Base-by-base conservation (phyloP, 1,284 basidiomycete genomes). In the Sporisorium graminicola region DNA sequence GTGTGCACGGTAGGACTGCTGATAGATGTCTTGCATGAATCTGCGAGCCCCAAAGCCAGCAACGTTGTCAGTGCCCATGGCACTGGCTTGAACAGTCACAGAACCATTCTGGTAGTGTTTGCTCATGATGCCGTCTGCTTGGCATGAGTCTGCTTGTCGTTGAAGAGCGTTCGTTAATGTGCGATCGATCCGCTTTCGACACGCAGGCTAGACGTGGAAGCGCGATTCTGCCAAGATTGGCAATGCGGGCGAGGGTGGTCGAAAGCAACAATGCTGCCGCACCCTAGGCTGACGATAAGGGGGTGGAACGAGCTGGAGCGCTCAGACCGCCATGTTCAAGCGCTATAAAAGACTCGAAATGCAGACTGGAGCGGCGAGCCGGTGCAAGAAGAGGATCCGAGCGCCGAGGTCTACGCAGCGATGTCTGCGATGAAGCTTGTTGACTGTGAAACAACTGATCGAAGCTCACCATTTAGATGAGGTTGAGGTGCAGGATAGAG, bases 31-130 rank as follows among this genome's bases (percentile, higher is more conserved):
- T 49, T 66, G 63, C 58, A 62, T 63, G 65, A 77, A 77, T 16
- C 67, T 63, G 10, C 65, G 59, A 29, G 65, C 65, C 2, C 75
- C 75, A n/a, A 77, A 74, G 20, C 75, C 75, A 18, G 75, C 75
- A n/a, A 74, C 35, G 50, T 77, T 77, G 35, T 52, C 71, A 14
- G 60, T 49, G 2, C 51, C 57, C 16, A n/a, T 13, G 16, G 35
- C 14, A 16, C 16, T 27, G 50, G 31, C 35, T 6, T 50, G 26
- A 22, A 56, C 46, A 3, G 53, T 33, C 18, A 53, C 51, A 20
- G 69, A 49, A 14, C 58, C 16, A 16, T 22, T 24, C 6, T 49
- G 52, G 22, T 65, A 55, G 22, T 65, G 62, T 13, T 18, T 31
- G 46, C 50, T 31, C 62, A 61, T 65, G 37, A 20, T 51, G 49